Conservation (phyloP, 176 grass and related monocot species). For the Oryza meyeriana region DNA sequence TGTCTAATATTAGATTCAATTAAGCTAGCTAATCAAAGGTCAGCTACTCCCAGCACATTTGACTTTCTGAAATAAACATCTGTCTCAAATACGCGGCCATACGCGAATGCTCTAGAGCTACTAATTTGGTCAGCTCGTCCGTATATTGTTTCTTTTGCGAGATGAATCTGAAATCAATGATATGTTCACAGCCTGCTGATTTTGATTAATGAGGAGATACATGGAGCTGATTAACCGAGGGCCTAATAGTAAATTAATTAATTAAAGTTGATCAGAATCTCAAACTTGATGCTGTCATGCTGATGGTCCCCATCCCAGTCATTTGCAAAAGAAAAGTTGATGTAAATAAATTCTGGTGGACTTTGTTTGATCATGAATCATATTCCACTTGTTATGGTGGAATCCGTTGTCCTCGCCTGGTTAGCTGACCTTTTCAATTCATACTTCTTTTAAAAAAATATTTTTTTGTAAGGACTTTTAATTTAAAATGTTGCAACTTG, state of each 20-base stretch:
- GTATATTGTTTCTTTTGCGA: neutral
- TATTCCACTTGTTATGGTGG: conserved; percentile 15
- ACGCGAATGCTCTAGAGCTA: neutral
- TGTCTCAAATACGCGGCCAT: conserved; percentile 19
- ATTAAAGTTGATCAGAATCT: neutral
- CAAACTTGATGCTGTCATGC: neutral
- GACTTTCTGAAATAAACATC: neutral
- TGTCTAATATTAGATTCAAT: too few relatives aligned
- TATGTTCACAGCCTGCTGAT: neutral
- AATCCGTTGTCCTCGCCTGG: conserved; percentile 15
- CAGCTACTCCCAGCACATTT: neutral
- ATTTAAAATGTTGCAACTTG: neutral
- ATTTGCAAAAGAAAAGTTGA: neutral
- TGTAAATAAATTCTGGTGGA: neutral
- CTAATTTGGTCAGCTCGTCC: neutral
- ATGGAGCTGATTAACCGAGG: neutral
- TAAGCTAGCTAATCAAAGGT: neutral
- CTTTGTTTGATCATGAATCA: conserved; percentile 20
- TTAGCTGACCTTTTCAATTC: too few relatives aligned
- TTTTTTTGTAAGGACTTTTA: too few relatives aligned
- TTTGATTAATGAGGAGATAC: neutral
- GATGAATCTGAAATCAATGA: neutral
- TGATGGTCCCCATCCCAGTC: neutral
- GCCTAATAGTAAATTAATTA: neutral
- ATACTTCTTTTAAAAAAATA: too few relatives aligned